Percentiles rank a stretch among this genome's conserved stretches.
Conservation (phyloP, 2,329 filamentous ascomycete species). For the Cercospora beticola region DNA sequence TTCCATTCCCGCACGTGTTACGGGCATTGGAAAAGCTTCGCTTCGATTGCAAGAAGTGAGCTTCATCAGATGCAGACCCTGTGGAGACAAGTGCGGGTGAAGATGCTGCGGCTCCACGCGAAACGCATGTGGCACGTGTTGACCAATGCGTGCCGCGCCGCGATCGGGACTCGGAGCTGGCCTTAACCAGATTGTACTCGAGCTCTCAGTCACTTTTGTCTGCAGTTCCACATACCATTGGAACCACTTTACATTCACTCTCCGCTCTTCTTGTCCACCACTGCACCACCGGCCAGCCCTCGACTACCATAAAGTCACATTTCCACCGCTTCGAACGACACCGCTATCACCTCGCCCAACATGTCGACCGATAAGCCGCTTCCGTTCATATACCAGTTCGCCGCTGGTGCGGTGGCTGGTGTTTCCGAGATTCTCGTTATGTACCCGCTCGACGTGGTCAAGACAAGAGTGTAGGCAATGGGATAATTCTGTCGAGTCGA, state of each 20-base stretch:
- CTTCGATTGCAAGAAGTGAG: neutral
- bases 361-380: constrained; percentile 68
- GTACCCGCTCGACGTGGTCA: constrained; percentile 98
- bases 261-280: neutral
- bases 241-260: neutral
- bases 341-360: constrained; percentile 17
- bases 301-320: neutral
- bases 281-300: neutral
- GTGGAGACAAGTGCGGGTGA: neutral
- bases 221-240: neutral
- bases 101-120: neutral
- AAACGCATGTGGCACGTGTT: neutral
- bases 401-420: constrained; percentile 93
- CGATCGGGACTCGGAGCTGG: neutral
- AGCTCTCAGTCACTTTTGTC: constrained; percentile 6
- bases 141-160: neutral
- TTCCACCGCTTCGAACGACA: neutral
- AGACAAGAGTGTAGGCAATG: constrained; percentile 83
- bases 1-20: neutral
- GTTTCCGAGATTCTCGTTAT: constrained; percentile 76
- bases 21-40: neutral
- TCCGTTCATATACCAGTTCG: constrained; percentile 93
- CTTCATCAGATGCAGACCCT: neutral
- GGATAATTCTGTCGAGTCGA: neutral
- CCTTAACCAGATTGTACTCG: constrained; percentile 1